Percentiles rank a stretch among this genome's conserved stretches.
These are phyloP conservation scores for Aspergillus avenaceus DNA, from an alignment of 495 filamentous ascomycete species.

Conservation along the genomic window DNA sequence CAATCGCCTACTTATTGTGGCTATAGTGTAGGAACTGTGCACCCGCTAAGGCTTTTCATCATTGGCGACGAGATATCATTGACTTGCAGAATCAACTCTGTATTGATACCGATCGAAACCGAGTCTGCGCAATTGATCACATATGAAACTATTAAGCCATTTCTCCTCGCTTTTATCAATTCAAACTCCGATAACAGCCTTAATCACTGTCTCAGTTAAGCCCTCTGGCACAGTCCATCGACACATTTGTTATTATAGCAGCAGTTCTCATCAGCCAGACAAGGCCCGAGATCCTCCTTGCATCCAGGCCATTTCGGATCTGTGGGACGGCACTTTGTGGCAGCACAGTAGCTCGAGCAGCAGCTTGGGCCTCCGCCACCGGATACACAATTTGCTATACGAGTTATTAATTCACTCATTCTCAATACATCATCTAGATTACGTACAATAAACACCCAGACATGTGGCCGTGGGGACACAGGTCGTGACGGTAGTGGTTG, in stretches of 20 bases:
- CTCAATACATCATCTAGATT: not conserved
- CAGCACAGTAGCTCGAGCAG: slow-evolving; percentile 28
- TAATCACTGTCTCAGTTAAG: not conserved
- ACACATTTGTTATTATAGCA: slow-evolving; percentile 26
- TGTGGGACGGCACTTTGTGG: slow-evolving; percentile 24
- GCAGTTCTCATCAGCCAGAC: slow-evolving; percentile 19
- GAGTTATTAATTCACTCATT: too few relatives aligned
- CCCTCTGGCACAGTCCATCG: slow-evolving; percentile 16
- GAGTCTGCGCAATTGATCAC: too few relatives aligned
- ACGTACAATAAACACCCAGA: slow-evolving; percentile 28
- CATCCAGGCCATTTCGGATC: slow-evolving; percentile 24
- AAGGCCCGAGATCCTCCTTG: slow-evolving; percentile 22
- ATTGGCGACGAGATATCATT: too few relatives aligned
- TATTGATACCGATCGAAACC: too few relatives aligned
- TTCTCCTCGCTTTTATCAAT: too few relatives aligned
- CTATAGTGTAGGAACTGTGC: too few relatives aligned
- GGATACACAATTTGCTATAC: slow-evolving; percentile 10
- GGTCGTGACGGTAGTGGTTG: slow-evolving; percentile 27
- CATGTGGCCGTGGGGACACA: slow-evolving; percentile 32
- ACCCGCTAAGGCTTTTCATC: too few relatives aligned
- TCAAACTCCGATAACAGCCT: not conserved
- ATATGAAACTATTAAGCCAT: too few relatives aligned
- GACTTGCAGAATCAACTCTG: too few relatives aligned
- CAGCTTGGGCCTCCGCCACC: slow-evolving; percentile 17
- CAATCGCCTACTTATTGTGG: too few relatives aligned